Evolutionary conservation across 2,329 filamentous ascomycete species (phyloP), one percentile per base, ranked within the genome.

Genomic region (Microsporum audouinii): DNA sequence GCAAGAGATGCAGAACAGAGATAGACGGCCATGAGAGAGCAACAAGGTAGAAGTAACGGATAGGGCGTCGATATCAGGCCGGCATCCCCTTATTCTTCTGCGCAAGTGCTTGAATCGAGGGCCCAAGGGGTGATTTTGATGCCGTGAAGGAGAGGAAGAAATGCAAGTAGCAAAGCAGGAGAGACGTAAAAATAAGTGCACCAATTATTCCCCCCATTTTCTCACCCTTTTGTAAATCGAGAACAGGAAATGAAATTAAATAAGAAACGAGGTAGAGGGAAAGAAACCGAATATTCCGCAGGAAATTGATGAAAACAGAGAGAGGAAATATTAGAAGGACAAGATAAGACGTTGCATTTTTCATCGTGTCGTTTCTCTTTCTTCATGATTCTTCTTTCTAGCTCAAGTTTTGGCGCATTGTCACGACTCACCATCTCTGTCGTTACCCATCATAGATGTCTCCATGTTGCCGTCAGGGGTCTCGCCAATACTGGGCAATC

Each of bases 401-500:
- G 49, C 5, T 3, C 33, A 14, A 1, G 10, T 23, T 3, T 29
- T 34, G 49, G 31, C 23, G 17, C 5, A 53, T 34, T 53, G 31
- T 53, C 49, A 53, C 14, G 31, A 34, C 4, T 53, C 49, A 2
- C 49, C 49, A 33, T 53, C 49, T 14, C 49, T 27, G 49, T 53
- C 49, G 1, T 53, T 34, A 27, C 60, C 47, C 53, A 38, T 55
- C 60, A 38, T 33, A 43, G 33, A 29, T 17, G 38, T 31, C 23
- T 62, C 56, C 45, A 62, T 62, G 17, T 63, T 53, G 6, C 62
- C 59, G 7, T 62, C 63, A n/a, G 65, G 63, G 41, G 68, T 65
- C 58, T 68, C 67, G 7, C 66, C 65, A 45, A 69, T 68, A 57
- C 64, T 68, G 5, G 65, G 65, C 5, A 68, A 64, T 53, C 63